Conservation (phyloP, 768 basidiomycete species). For the Leccinum rimulosum region DNA sequence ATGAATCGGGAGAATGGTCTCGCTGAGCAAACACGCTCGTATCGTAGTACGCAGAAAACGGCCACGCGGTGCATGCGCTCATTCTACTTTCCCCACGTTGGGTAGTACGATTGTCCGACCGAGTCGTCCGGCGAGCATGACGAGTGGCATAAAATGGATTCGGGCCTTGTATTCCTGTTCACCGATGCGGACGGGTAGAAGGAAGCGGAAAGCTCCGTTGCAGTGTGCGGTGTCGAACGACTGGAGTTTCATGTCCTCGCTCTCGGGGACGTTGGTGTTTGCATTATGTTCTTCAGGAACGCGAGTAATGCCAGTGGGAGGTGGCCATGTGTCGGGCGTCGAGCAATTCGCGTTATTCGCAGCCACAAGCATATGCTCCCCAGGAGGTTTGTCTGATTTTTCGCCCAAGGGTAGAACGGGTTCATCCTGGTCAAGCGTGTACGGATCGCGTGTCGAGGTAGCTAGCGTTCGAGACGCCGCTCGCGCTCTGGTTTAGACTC, state of each 20-base stretch:
- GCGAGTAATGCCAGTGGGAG: slow-evolving; percentile 34
- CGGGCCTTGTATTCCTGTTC: slow-evolving; percentile 63
- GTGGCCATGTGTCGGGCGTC: slow-evolving; percentile 28
- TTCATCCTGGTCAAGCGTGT: neutral
- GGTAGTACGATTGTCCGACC: slow-evolving; percentile 61
- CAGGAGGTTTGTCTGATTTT: neutral
- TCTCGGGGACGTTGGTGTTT: neutral
- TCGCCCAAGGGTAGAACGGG: neutral
- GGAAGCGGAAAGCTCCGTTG: slow-evolving; percentile 38
- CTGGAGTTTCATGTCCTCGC: neutral
- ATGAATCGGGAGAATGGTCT: neutral
- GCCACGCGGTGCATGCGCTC: slow-evolving; percentile 48
- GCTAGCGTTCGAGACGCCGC: neutral
- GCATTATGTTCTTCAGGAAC: neutral
- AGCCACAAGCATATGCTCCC: neutral
- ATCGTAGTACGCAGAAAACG: slow-evolving; percentile 52
- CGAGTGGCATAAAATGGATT: slow-evolving; percentile 43
- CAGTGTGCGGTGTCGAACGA: slow-evolving; percentile 26
- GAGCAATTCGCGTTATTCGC: neutral
- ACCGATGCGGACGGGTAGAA: slow-evolving; percentile 47
- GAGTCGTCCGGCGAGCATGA: slow-evolving; percentile 45
- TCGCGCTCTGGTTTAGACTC: neutral
- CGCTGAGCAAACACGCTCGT: slow-evolving; percentile 15
- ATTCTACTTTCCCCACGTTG: slow-evolving; percentile 55
- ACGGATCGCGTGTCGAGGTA: neutral